A percentile compares a stretch with the other conserved stretches of the same genome.
Evolutionary conservation across 441 rosid genomes (phyloP).

Genomic region (Pelargonium exstipulatum): DNA sequence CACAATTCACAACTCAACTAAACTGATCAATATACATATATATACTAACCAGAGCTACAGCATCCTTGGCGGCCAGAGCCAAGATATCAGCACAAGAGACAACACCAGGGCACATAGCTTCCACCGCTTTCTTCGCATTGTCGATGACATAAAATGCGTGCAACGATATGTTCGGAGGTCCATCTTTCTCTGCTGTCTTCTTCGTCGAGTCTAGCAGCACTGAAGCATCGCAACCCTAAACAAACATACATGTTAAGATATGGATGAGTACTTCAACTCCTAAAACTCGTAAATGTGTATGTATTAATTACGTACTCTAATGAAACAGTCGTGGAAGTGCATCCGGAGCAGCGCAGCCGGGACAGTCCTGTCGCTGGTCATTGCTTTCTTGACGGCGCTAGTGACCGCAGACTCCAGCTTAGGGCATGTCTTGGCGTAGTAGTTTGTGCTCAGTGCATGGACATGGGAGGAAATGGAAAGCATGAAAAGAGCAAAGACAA

Average conservation of each 20-base stretch:
- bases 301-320: conserved; percentile 43
- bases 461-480: conserved; percentile 23
- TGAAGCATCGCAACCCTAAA: conserved; percentile 60
- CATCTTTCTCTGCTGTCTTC: conserved; percentile 51
- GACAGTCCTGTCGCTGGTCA: conserved; percentile 45
- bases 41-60: conserved; percentile 35
- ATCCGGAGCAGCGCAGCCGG: conserved; percentile 60
- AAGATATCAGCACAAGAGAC: conserved; percentile 66
- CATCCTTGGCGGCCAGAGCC: conserved; percentile 62
- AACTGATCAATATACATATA: too few species aligned
- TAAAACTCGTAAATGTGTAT: too few species aligned
- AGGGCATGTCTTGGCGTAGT: conserved; percentile 49
- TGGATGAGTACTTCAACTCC: too few species aligned
- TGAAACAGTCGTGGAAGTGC: conserved; percentile 70
- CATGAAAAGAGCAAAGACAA: conserved; percentile 16
- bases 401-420: conserved; percentile 39
- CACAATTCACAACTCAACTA: too few species aligned
- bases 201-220: conserved; percentile 43
- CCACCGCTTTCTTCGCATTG: conserved; percentile 43
- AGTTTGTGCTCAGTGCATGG: conserved; percentile 44
- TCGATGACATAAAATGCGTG: conserved; percentile 58
- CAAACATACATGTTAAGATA: too few species aligned
- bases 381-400: conserved; percentile 40
- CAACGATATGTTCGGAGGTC: conserved; percentile 52
- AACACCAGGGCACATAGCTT: conserved; percentile 46